Base-by-base conservation (phyloP, 495 filamentous ascomycete genomes). In the Cetradonia linearis region DNA sequence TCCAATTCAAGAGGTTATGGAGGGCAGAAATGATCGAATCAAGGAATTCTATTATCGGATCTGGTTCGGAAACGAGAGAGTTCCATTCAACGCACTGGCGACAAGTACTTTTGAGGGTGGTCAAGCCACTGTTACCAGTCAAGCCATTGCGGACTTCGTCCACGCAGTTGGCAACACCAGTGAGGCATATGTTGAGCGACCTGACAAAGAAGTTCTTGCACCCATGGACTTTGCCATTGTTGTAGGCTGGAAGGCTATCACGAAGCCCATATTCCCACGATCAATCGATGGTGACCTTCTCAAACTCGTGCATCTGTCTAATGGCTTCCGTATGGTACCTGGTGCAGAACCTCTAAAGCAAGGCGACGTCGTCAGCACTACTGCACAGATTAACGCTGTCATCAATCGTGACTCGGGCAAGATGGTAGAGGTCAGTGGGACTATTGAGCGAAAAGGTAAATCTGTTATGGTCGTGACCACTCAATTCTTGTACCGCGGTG, bases 201-300 rank as follows among this genome's bases (percentile, higher is more conserved):
- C 92, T 50, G 94, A 91, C 59, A 97, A 96, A 76, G 86, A 88
- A 67, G 88, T 95, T 65, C 91, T 84, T 65, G 94, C 93, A 25
- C 93, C 94, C 44, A 99, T 98, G 93, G 93, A 98, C 71, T 98
- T 96, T 65, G 93, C 93, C 59, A 97, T 98, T 62, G 93, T 98
- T 30, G 89, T 95, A 20, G 93, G 93, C 62, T 98, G 93, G 93
- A 95, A 98, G 73, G 93, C 93, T 44, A 96, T 98, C 71, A 96
- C 88, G 27, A 96, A 96, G 77, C 92, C 93, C 0, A 96, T 97
- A 70, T 97, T 98, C 80, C 93, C 93, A 62, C 83, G 87, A 59
- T 86, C 81, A 61, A 95, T 97, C 62, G 92, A 98, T 65, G 93
- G 93, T 47, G 93, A 98, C 70, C 78, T 98, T 42, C 79, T 98